Base-by-base conservation (phyloP, 306 rosid genomes). In the Prosopis cineraria region DNA sequence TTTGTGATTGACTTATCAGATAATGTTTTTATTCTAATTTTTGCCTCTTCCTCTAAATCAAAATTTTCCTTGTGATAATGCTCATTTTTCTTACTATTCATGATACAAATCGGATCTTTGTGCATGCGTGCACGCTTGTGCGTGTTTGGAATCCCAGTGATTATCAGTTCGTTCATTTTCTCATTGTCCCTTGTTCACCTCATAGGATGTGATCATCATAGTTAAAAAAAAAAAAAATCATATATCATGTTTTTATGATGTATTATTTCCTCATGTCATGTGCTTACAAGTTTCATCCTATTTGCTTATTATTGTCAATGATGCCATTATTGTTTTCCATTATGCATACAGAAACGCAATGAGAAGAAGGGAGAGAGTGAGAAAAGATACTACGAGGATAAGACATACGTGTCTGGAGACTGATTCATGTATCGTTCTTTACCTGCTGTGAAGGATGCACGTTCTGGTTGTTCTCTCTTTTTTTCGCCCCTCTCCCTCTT, bases 351-450 rank as follows among this genome's bases (percentile, higher is more conserved):
- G 98, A 87, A 84, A 82, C 97, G 98, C 56, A 92, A 94, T 20
- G 89, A 90, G 71, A 92, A 92, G 92, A 94, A 94, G 86, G 89
- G 87, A 37, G 97, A 78, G 69, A 92, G 98, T 66, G 98, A 94
- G 90, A 88, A 77, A 82, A 90, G 78, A 56, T 56, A 56, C 85
- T 92, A 94, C 20, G 95, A 89, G 83, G 75, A 72, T 9, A 94
- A 92, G 90, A 9, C 89, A 17, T 83, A 73, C 37, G 89, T 94
- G 59, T 33, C 84, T 44, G 98, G 90, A 45, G 98, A 94, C 81
- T 94, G 90, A 94, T 56, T 56, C 25, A 55, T 55, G 33, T 16
- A 55, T 24, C 33, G 29, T 53, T 10, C 33, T 9, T 53, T 10
- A 56, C 10, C 63, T 10, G 8, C 33, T 10, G 33, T 24, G 63